A percentile compares a stretch with the other conserved stretches of the same genome.
Conservation (phyloP, 768 basidiomycete genomes). For the Hemileccinum impolitum region DNA sequence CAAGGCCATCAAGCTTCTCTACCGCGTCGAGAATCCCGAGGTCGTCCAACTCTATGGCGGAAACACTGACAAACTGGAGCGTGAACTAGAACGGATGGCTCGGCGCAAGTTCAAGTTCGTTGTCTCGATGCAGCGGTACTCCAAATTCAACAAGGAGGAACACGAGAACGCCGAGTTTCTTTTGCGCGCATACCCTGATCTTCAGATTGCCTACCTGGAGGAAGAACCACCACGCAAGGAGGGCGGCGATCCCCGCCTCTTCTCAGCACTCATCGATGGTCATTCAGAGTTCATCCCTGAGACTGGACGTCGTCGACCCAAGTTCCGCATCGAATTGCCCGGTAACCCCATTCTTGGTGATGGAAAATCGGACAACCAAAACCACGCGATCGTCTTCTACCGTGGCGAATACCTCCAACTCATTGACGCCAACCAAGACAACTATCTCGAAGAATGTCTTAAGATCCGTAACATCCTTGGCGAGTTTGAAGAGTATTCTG, state of each 20-base stretch:
- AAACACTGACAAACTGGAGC: slow-evolving; percentile 94
- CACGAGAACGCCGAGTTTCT: slow-evolving; percentile 99
- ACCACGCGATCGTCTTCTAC: slow-evolving; percentile 99
- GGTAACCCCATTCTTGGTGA: slow-evolving; percentile 99
- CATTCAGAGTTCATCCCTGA: slow-evolving; percentile 94
- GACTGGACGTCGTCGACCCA: slow-evolving; percentile 85
- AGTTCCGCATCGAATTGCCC: slow-evolving; percentile 97
- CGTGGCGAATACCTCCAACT: slow-evolving; percentile 99
- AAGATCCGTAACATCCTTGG: slow-evolving; percentile 98
- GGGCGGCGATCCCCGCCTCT: slow-evolving; percentile 91
- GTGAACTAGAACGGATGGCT: slow-evolving; percentile 96
- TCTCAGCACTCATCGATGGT: slow-evolving; percentile 95
- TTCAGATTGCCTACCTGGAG: slow-evolving; percentile 98
- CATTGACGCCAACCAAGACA: slow-evolving; percentile 99
- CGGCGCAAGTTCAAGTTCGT: slow-evolving; percentile 98
- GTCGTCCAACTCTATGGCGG: slow-evolving; percentile 97
- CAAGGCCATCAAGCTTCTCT: slow-evolving; percentile 99
- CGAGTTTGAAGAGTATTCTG: slow-evolving; percentile 92
- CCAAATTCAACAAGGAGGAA: slow-evolving; percentile 99
- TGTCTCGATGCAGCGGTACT: slow-evolving; percentile 98
- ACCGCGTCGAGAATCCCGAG: slow-evolving; percentile 99
- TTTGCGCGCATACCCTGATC: slow-evolving; percentile 94
- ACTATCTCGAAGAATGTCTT: slow-evolving; percentile 98
- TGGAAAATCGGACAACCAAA: slow-evolving; percentile 99
- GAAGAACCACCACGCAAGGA: slow-evolving; percentile 94